A percentile compares a stretch with the other conserved stretches of the same genome.
Evolutionary conservation across 345 rosid genomes (phyloP).

Genomic region (Microcos paniculata): DNA sequence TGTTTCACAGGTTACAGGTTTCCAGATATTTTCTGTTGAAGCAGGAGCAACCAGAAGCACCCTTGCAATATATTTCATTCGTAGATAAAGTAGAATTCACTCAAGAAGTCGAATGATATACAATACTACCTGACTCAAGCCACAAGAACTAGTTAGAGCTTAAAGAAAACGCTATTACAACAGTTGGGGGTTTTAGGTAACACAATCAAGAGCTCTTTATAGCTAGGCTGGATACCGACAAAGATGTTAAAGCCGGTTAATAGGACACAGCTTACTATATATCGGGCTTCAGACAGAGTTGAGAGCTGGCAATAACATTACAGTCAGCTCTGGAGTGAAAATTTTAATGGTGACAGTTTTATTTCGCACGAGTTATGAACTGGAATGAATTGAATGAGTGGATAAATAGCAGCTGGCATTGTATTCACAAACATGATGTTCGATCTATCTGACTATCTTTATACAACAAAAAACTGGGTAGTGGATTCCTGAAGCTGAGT

Average conservation of each 20-base stretch:
- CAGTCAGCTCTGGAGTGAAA: background rate
- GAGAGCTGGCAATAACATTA: background rate
- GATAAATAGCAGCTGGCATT: conserved; percentile 5
- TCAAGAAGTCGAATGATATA: background rate
- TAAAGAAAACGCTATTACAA: background rate
- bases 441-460: no score
- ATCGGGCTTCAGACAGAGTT: background rate
- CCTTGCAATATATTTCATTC: background rate
- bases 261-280: no score
- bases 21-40: background rate
- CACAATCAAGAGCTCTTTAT: background rate
- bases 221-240: no score
- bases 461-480: conserved; percentile 21
- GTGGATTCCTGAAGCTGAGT: conserved; percentile 52
- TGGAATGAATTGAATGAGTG: background rate
- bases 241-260: background rate
- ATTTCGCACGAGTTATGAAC: background rate
- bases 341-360: background rate
- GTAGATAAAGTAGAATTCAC: background rate
- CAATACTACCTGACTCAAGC: background rate
- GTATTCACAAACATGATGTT: conserved; percentile 24
- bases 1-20: background rate
- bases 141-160: background rate
- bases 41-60: background rate
- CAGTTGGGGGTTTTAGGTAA: background rate